Conservation (phyloP, 345 rosid species). For the Melaleuca alternifolia region DNA sequence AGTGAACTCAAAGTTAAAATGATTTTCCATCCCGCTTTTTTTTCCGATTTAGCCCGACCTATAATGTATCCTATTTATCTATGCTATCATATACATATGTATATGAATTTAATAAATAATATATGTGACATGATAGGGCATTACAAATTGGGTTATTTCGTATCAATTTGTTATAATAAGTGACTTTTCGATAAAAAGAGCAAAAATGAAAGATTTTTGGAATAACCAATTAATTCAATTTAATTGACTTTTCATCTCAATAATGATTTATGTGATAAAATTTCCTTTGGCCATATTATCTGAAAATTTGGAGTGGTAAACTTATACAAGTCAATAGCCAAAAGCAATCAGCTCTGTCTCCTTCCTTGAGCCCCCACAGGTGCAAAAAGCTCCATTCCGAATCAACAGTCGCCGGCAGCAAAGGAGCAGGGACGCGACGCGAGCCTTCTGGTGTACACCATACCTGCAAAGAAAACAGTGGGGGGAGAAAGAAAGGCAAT, state of each 20-base stretch:
- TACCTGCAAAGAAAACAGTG: not conserved
- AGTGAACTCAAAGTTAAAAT: not conserved
- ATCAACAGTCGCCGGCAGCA: not conserved
- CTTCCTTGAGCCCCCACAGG: not conserved
- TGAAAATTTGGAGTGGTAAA: not conserved
- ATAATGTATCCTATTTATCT: too few species aligned
- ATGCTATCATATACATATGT: too few species aligned
- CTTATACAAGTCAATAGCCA: not conserved
- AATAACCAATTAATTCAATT: not conserved
- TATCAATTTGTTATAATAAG: rapidly evolving
- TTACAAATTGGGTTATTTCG: rapidly evolving
- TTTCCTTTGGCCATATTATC: not conserved
- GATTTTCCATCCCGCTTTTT: not conserved
- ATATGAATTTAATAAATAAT: too few species aligned
- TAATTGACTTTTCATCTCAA: not conserved
- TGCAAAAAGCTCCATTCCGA: not conserved
- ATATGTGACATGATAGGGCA: not conserved
- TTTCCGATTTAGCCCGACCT: not conserved
- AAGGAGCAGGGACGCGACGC: not conserved
- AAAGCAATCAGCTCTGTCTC: not conserved
- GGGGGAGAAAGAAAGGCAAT: not conserved
- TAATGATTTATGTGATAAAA: not conserved
- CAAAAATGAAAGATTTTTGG: not conserved
- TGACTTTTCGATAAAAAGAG: not conserved
- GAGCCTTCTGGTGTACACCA: not conserved